Base-by-base conservation (phyloP, 2,329 filamentous ascomycete genomes). In the Mariannaea elegans region DNA sequence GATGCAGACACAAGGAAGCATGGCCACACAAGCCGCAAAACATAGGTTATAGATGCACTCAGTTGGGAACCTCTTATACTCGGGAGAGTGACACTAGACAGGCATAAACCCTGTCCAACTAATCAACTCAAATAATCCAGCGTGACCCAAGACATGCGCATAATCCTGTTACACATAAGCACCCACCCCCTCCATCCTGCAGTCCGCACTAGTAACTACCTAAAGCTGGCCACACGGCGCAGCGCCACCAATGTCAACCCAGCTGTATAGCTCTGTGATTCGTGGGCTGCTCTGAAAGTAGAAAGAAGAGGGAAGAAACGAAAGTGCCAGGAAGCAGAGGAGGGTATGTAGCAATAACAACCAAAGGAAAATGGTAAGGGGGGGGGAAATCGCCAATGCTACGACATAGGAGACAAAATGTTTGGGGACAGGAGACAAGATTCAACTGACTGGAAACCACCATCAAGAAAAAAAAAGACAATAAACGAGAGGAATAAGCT, bases 141-240 rank as follows among this genome's bases (percentile, higher is more conserved):
- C 41, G 51, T 47, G 51, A 54, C 51, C 44, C 51, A 54, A 54
- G 34, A 54, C 51, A 47, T 31, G 23, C 51, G 16, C 29, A 18
- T 42, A 2, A 21, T 31, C 42, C 34, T 54, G n/a, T 29, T 14
- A 16, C 32, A 34, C 31, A 54, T 21, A 42, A 5, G 36, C 32
- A 36, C 13, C 32, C 49, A 34, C 27, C 32, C 50, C 14, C 32
- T 32, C 41, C 32, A 45, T 54, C 51, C 41, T 42, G 38, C 38
- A 42, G 38, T 23, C 38, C 18, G 36, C n/a, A 36, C 21, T 18
- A 9, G 12, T 42, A 34, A 29, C 31, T 5, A 9, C 21, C 31
- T 24, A 47, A 34, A 47, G 42, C 41, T 54, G 34, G n/a, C 51
- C 51, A 54, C 51, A 47, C 29, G 7, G n/a, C 34, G 38, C 24